Evolutionary conservation across 257 asterid genomes (phyloP).

Genomic region (Penstemon barbatus): DNA sequence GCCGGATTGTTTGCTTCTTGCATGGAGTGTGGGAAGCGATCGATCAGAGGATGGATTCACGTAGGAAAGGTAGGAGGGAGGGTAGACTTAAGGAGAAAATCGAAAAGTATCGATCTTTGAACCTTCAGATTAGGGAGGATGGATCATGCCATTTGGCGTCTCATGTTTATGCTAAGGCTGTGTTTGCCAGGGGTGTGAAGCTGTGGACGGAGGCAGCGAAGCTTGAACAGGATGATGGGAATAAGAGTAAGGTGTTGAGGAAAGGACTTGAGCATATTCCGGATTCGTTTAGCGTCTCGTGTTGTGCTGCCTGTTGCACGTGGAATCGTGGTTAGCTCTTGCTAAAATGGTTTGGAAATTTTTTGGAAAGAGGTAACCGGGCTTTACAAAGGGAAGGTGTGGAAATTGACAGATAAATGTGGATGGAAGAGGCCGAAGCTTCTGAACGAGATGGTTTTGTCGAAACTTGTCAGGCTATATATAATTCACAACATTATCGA

Average conservation of each 20-base stretch:
- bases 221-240: constrained; percentile 70
- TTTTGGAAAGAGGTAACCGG: constrained; percentile 78
- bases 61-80: constrained; percentile 90
- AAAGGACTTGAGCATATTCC: constrained; percentile 71
- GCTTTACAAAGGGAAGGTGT: constrained; percentile 82
- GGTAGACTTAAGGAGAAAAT: constrained; percentile 89
- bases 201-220: constrained; percentile 91
- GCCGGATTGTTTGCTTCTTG: constrained; percentile 90
- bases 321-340: constrained; percentile 87
- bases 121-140: constrained; percentile 73
- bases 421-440: constrained; percentile 98
- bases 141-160: constrained; percentile 69
- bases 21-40: constrained; percentile 79
- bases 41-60: constrained; percentile 82
- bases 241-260: constrained; percentile 73
- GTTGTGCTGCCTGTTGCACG: constrained; percentile 66
- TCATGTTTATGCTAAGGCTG: constrained; percentile 78
- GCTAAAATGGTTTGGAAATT: constrained; percentile 82
- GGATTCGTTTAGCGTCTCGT: constrained; percentile 55
- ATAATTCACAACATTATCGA: constrained; percentile 74
- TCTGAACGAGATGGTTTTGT: constrained; percentile 93
- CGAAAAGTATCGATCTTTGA: constrained; percentile 83
- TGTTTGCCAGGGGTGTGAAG: constrained; percentile 78
- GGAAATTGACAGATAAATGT: constrained; percentile 83
- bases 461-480: constrained; percentile 77